Conservation (phyloP, 108 stramenopile species). For the Aurantiochytrium sp. region DNA sequence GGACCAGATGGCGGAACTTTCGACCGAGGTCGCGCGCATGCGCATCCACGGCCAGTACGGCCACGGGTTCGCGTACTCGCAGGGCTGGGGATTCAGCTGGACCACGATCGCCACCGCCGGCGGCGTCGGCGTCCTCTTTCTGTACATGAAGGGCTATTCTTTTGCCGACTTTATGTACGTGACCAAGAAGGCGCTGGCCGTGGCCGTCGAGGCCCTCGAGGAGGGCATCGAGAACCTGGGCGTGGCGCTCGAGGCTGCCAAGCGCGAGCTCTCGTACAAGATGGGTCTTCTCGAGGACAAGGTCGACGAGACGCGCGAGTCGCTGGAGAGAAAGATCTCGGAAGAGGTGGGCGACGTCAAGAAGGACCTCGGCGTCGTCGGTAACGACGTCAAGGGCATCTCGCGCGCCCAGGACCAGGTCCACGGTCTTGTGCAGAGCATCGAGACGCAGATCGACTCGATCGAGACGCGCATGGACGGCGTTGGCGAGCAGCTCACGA, state of each 20-base stretch:
- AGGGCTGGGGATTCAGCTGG: conserved; percentile 24
- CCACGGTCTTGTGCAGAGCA: neutral
- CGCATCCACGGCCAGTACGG: conserved; percentile 26
- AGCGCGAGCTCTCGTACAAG: conserved; percentile 30
- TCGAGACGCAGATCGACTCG: conserved; percentile 5
- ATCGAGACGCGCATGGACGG: neutral
- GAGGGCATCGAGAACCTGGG: conserved; percentile 19
- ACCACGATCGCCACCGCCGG: neutral
- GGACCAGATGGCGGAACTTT: conserved; percentile 7
- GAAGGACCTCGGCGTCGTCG: neutral
- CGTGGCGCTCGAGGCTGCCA: conserved; percentile 1
- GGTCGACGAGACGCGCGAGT: neutral
- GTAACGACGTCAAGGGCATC: conserved; percentile 6
- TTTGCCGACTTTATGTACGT: conserved; percentile 32
- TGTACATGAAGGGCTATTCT: conserved; percentile 27
- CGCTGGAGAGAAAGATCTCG: neutral
- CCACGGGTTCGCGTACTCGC: conserved; percentile 13
- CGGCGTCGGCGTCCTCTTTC: neutral
- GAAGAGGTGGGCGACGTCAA: conserved; percentile 26
- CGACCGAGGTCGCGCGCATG: neutral
- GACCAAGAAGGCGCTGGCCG: conserved; percentile 23
- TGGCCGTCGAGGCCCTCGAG: conserved; percentile 24
- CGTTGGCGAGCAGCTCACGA: neutral
- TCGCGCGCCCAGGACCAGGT: conserved; percentile 3
- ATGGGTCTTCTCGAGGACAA: conserved; percentile 11